Conservation (phyloP, 768 basidiomycete species). For the Tremella mesenterica region DNA sequence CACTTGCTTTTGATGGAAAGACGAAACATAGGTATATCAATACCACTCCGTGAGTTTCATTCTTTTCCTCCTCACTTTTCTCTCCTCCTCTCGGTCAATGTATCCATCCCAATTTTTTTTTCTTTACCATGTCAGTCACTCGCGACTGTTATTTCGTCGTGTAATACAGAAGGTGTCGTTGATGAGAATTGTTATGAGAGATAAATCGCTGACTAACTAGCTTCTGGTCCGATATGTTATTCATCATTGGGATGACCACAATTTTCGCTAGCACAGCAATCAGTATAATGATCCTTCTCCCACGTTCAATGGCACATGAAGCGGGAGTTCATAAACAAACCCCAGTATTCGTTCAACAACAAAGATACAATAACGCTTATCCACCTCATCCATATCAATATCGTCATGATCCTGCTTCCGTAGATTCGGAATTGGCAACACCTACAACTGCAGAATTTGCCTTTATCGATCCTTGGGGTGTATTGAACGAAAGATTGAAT, state of each 20-base stretch:
- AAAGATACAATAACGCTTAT: no score
- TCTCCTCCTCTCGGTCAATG: no score
- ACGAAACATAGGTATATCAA: slow-evolving; percentile 20
- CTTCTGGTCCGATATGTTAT: slow-evolving; percentile 25
- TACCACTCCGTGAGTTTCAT: slow-evolving; percentile 17
- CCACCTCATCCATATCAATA: neutral
- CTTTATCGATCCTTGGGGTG: slow-evolving; percentile 16
- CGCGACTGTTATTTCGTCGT: no score
- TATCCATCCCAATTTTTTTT: no score
- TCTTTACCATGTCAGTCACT: no score
- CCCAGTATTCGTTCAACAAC: slow-evolving; percentile 23
- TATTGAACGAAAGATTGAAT: slow-evolving; percentile 26
- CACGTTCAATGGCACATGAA: slow-evolving; percentile 16
- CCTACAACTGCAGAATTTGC: neutral
- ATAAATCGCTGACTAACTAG: no score
- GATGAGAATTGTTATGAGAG: neutral
- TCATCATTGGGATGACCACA: slow-evolving; percentile 15
- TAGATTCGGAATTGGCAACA: neutral
- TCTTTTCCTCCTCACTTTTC: neutral
- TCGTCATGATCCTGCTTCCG: neutral
- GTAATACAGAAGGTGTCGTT: neutral
- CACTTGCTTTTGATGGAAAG: slow-evolving; percentile 23
- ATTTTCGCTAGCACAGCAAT: slow-evolving; percentile 27
- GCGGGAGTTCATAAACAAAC: slow-evolving; percentile 6
- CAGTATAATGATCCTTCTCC: slow-evolving; percentile 35